Evolutionary conservation across 1,139 yeast species (phyloP).

Genomic region (Magnusiomyces sp.): DNA sequence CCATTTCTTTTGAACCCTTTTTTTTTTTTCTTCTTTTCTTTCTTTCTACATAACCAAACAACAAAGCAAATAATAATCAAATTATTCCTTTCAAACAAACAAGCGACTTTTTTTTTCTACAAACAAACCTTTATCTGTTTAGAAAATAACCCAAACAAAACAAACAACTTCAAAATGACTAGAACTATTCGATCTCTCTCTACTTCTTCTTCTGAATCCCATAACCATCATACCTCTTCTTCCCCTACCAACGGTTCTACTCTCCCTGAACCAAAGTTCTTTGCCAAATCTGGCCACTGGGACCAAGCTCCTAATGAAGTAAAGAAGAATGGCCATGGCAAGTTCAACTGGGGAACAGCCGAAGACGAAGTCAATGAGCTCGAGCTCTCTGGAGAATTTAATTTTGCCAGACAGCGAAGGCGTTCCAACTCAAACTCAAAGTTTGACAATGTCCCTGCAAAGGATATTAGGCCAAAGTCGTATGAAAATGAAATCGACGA

Average conservation of each 20-base stretch:
- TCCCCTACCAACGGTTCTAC: slow-evolving; percentile 18
- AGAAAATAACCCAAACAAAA: too few species aligned
- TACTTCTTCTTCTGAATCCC: slow-evolving; percentile 47
- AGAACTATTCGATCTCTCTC: slow-evolving; percentile 65
- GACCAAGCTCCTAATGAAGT: slow-evolving; percentile 65
- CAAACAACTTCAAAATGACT: slow-evolving; percentile 53
- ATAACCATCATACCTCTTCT: too few species aligned
- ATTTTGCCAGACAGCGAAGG: slow-evolving; percentile 33
- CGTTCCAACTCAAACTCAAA: slow-evolving; percentile 35
- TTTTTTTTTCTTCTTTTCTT: too few species aligned
- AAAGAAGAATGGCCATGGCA: slow-evolving; percentile 82
- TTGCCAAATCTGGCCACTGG: slow-evolving; percentile 62
- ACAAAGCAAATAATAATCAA: too few species aligned
- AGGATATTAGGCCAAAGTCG: slow-evolving; percentile 1
- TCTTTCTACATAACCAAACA: too few species aligned
- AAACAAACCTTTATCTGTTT: too few species aligned
- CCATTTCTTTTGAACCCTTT: too few species aligned
- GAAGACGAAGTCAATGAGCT: slow-evolving; percentile 36
- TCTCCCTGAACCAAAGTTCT: slow-evolving; percentile 60
- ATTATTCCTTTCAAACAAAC: too few species aligned
- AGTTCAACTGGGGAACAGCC: slow-evolving; percentile 39
- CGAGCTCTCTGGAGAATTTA: slow-evolving; percentile 32
- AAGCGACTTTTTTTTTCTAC: too few species aligned
- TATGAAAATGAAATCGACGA: background rate
- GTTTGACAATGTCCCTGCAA: background rate